These are phyloP conservation scores for Uronychia setigera DNA, from an alignment of 73 alveolate genomes.

Conservation along the genomic window DNA sequence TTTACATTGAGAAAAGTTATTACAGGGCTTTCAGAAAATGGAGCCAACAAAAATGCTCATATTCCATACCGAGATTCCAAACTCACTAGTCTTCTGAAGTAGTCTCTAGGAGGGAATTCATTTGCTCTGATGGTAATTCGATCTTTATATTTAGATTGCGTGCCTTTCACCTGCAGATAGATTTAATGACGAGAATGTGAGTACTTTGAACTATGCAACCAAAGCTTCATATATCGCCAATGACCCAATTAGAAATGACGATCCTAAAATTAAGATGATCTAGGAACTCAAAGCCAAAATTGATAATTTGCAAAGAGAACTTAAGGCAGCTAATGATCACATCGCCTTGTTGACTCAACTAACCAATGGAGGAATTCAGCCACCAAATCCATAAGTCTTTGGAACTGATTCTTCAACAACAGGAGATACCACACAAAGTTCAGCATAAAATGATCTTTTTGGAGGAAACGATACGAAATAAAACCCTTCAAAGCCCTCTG, in stretches of 20 bases:
- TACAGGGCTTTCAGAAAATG: conserved; percentile 87
- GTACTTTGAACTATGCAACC: conserved; percentile 95
- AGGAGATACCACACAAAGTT: neutral
- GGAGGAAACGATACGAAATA: conserved; percentile 1
- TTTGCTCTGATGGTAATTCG: conserved; percentile 79
- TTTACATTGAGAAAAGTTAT: conserved; percentile 95
- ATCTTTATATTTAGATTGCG: conserved; percentile 62
- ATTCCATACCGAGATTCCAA: conserved; percentile 98
- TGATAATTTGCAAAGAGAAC: conserved; percentile 54
- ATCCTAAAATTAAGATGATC: conserved; percentile 81
- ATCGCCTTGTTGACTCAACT: conserved; percentile 53
- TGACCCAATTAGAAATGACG: conserved; percentile 90
- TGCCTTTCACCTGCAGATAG: conserved; percentile 91
- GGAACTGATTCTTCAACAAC: neutral
- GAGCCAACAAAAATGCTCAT: conserved; percentile 49
- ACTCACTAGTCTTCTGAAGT: conserved; percentile 91
- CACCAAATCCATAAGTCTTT: neutral
- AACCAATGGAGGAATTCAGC: conserved; percentile 30
- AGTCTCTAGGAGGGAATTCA: conserved; percentile 96
- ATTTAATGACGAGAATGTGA: conserved; percentile 91
- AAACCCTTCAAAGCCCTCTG: conserved; percentile 15
- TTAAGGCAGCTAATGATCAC: conserved; percentile 68
- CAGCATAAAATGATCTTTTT: neutral
- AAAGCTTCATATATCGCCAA: conserved; percentile 94
- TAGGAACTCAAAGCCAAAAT: conserved; percentile 67